Conservation (phyloP, 139 green algal genomes). For the Auxenochlorella protothecoides region DNA sequence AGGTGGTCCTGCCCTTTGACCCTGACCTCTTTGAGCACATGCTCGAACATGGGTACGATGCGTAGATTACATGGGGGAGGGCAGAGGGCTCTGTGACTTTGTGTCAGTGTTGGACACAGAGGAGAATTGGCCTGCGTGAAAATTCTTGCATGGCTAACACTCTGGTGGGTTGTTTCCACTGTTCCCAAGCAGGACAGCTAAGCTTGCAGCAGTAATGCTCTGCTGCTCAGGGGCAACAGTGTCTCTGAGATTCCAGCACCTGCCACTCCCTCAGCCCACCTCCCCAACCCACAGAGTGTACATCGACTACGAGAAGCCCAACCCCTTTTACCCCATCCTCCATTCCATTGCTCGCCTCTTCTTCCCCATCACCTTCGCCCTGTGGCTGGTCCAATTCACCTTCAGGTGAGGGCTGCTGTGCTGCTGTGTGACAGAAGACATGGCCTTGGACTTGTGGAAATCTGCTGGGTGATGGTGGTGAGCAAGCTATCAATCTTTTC, state of each 20-base stretch:
- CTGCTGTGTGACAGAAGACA: background rate
- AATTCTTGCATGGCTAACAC: no score
- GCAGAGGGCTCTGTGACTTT: no score
- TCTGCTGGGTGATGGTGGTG: background rate
- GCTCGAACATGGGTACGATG: slow-evolving; percentile 43
- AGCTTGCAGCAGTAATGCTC: no score
- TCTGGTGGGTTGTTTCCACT: no score
- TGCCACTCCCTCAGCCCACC: no score
- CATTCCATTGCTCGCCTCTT: slow-evolving; percentile 22
- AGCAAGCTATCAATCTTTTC: slow-evolving; percentile 2
- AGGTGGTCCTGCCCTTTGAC: slow-evolving; percentile 68
- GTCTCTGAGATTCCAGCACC: no score
- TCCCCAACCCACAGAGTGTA: slow-evolving; percentile 3
- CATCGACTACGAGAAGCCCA: slow-evolving; percentile 18
- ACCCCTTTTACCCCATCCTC: slow-evolving; percentile 16
- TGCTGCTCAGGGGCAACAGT: no score
- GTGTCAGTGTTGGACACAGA: no score
- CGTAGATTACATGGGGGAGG: no score
- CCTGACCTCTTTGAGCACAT: slow-evolving; percentile 72
- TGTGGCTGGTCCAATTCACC: slow-evolving; percentile 36
- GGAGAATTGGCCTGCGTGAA: no score
- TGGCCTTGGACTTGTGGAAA: no score
- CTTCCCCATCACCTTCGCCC: slow-evolving; percentile 36
- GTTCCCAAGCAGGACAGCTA: no score
- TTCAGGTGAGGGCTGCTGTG: slow-evolving; percentile 24